Conservation (phyloP, 176 grass and related monocot genomes). For the Neostapfia colusana region DNA sequence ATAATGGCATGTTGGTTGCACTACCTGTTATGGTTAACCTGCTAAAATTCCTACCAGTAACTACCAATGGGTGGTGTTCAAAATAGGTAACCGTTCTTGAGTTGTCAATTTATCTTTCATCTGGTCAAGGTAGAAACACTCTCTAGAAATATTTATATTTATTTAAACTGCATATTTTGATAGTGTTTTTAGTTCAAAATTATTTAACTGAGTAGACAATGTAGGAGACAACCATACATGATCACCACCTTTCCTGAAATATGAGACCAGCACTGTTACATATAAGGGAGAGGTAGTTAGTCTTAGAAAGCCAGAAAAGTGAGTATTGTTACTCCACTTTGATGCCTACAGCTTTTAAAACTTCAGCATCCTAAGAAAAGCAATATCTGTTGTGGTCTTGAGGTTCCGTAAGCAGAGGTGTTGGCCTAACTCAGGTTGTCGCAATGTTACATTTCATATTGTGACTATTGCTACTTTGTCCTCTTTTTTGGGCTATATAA, state of each 20-base stretch:
- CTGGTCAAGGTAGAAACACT: background rate
- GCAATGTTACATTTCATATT: background rate
- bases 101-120: background rate
- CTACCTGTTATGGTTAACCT: background rate
- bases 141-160: background rate
- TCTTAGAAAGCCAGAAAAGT: background rate
- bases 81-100: background rate
- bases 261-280: background rate
- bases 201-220: background rate
- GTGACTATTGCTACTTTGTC: background rate
- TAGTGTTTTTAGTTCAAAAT: background rate
- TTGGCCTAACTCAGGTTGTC: background rate
- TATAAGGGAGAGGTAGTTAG: background rate
- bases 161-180: background rate
- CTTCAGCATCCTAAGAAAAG: background rate
- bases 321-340: background rate
- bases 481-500: background rate
- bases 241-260: background rate
- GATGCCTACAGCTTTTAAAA: no score
- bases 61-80: background rate
- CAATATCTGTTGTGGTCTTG: background rate
- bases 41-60: background rate
- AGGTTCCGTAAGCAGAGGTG: background rate
- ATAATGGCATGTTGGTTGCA: background rate
- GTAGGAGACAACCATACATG: background rate